phyloP scores from a whole-genome alignment of 23 red algal species.

The Gracilariopsis chorda region DNA sequence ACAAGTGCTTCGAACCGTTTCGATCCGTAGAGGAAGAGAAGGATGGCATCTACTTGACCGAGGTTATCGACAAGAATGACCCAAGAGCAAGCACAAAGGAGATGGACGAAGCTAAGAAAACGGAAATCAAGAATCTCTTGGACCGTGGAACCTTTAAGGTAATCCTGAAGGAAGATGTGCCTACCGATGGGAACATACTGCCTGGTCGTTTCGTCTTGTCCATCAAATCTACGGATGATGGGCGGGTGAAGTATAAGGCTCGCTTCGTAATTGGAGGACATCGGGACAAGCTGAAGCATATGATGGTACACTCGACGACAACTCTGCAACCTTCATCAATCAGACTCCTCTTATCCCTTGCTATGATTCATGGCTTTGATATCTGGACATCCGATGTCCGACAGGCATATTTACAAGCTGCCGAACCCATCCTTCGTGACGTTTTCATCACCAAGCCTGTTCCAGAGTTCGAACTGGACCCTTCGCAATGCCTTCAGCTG shows the following conservation, averaged over 20 bases:
- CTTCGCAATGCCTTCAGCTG: neutral
- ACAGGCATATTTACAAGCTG: conserved; percentile 17
- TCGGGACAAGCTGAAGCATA: conserved; percentile 10
- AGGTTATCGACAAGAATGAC: neutral
- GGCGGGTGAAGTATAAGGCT: neutral
- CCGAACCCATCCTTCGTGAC: neutral
- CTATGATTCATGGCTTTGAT: neutral
- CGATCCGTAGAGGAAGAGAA: neutral
- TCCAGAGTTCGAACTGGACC: conserved; percentile 5
- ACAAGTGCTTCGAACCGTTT: neutral
- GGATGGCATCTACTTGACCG: neutral
- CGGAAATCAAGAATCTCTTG: neutral
- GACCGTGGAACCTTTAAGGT: conserved; percentile 15
- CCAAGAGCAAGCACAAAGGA: neutral
- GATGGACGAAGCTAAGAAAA: neutral
- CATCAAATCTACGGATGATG: conserved; percentile 28
- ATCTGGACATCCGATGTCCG: conserved; percentile 4
- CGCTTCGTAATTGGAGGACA: conserved; percentile 21
- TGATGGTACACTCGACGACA: neutral
- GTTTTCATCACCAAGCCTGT: neutral
- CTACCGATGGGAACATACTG: conserved; percentile 24
- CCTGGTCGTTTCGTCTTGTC: conserved; percentile 20
- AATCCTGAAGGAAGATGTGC: conserved; percentile 11
- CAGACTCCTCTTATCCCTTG: neutral
- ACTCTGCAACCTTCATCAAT: conserved; percentile 6